Conservation (phyloP, 148 eudicot species). For the Polygonum maritimum region DNA sequence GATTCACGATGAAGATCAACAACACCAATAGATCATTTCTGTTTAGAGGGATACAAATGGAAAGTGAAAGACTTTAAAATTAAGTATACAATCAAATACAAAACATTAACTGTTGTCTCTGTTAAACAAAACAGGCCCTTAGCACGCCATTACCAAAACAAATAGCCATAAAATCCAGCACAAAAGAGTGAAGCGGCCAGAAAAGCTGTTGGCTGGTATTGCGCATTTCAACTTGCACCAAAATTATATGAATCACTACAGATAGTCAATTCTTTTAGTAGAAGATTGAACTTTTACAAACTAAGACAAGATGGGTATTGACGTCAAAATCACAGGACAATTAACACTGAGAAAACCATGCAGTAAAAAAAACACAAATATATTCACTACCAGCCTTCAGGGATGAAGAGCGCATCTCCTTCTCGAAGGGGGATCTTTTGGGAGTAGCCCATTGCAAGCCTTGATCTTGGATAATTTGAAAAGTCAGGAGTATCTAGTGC, state of each 20-base stretch:
- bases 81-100: neutral
- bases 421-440: conserved; percentile 71
- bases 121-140: neutral
- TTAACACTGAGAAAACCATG: neutral
- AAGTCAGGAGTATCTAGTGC: conserved; percentile 56
- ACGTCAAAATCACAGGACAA: conserved; percentile 1
- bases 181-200: neutral
- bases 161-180: neutral
- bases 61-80: neutral
- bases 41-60: neutral
- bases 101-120: neutral
- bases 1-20: neutral
- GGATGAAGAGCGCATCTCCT: conserved; percentile 88
- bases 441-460: conserved; percentile 33
- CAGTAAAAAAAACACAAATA: neutral
- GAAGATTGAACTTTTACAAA: neutral
- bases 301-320: neutral
- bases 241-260: neutral
- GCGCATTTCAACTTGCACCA: neutral
- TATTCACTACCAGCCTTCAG: conserved; percentile 81
- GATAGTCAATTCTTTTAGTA: neutral
- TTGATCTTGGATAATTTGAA: conserved; percentile 61
- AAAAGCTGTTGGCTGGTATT: neutral
- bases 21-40: neutral
- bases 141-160: neutral